Conservation (phyloP, 805 yeast species). For the Ogataea saltuana region DNA sequence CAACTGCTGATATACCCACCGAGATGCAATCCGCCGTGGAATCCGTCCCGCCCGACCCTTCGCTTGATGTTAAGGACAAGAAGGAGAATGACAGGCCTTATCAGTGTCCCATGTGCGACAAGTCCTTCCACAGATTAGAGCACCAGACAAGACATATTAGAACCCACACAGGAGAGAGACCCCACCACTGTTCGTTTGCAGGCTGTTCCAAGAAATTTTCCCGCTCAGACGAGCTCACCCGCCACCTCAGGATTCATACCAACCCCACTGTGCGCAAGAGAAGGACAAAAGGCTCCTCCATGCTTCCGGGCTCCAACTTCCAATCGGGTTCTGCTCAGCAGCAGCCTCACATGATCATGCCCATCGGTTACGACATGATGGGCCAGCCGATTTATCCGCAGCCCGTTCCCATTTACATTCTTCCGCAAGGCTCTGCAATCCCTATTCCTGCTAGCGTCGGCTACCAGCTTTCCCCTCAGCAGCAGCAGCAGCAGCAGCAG, state of each 20-base stretch:
- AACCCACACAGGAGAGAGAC: constrained; percentile 93
- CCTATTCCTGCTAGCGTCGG: constrained; percentile 23
- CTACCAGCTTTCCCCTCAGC: constrained; percentile 12
- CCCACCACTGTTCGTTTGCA: constrained; percentile 80
- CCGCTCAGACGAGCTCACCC: constrained; percentile 80
- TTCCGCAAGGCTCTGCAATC: constrained; percentile 17
- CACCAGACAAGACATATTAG: constrained; percentile 91
- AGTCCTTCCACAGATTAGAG: constrained; percentile 84
- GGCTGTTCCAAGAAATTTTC: constrained; percentile 82
- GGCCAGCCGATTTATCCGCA: constrained; percentile 36
- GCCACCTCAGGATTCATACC: constrained; percentile 80
- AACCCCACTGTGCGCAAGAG: constrained; percentile 43
- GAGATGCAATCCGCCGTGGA: constrained; percentile 5
- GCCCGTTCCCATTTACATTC: constrained; percentile 23
- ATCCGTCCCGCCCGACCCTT: neutral
- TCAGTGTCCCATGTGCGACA: constrained; percentile 79
- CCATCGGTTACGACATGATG: constrained; percentile 34
- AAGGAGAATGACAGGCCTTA: constrained; percentile 55
- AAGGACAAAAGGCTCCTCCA: constrained; percentile 30
- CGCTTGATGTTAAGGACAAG: constrained; percentile 4
- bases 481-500: constrained; percentile 12
- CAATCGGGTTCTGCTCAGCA: constrained; percentile 12
- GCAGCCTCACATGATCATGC: constrained; percentile 27
- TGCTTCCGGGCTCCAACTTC: constrained; percentile 18
- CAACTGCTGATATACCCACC: neutral